Conservation (phyloP, 1,284 basidiomycete species). For the Melampsora americana region DNA sequence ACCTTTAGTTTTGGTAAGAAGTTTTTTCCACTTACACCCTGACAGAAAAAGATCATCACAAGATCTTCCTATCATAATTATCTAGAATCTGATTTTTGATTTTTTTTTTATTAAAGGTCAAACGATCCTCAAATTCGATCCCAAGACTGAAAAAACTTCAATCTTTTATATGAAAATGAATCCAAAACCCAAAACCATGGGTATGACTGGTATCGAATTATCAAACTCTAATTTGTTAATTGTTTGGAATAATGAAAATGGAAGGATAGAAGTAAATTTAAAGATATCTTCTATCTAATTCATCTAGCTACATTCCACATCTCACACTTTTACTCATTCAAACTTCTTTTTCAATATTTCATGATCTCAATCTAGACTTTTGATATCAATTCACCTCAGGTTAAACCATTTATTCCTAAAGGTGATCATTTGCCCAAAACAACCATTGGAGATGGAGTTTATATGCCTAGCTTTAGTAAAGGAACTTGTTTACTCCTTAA, state of each 20-base stretch:
- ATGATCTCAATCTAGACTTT: not conserved
- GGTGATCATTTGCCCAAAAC: not conserved
- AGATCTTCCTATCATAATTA: not conserved
- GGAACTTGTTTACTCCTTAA: not conserved
- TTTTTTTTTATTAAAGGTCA: not conserved
- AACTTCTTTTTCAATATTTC: no score
- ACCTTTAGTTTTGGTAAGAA: not conserved
- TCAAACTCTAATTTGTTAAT: not conserved
- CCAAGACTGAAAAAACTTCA: not conserved
- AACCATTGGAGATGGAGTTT: not conserved
- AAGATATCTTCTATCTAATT: no score
- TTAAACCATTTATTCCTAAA: not conserved
- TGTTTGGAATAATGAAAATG: conserved; percentile 1
- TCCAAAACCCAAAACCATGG: not conserved
- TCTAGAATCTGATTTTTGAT: not conserved
- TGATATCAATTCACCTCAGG: not conserved
- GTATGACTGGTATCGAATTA: not conserved
- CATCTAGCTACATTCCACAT: no score
- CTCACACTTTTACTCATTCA: no score
- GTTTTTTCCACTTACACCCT: not conserved
- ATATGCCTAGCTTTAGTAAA: conserved; percentile 1
- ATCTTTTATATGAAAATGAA: not conserved
- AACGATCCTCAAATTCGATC: not conserved
- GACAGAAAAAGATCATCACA: no score
- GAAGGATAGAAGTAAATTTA: not conserved